Base-by-base conservation (phyloP, 148 eudicot species). In the Camellia granthamiana region DNA sequence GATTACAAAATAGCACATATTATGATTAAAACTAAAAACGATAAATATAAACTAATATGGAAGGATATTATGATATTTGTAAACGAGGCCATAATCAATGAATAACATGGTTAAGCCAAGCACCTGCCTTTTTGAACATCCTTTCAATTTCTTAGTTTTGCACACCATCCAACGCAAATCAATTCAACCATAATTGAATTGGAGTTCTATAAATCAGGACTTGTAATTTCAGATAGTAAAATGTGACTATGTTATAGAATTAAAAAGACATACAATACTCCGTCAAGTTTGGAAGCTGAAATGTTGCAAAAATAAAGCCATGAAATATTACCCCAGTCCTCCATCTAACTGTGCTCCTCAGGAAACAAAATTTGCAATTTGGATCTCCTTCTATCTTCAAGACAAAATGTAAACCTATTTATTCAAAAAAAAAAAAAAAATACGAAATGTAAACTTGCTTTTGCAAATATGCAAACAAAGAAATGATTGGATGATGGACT, bases 251-350 rank as follows among this genome's bases (percentile, higher is more conserved):
- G 6, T 7, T 43, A 74, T 7, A 41, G 46, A 47, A 75, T 15
- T 58, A 58, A 58, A 16, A 8, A 59, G 51, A n/a, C 23, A 75
- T 41, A 75, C 2, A 18, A 10, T 58, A 18, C 58, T 76, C 78
- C 68, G 7, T 11, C 18, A 41, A 66, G 44, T 66, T 74, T 7
- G 8, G 59, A 66, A 66, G 11, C 55, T 21, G 47, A 56, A 14
- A 55, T 4, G 67, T n/a, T 60, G 46, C 9, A 52, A 47, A 61
- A 46, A 7, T 30, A 70, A 46, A 60, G 60, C 60, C 74, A n/a
- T 23, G 47, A 61, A 78, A 21, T 71, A 71, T 71, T 79, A 79
- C 81, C 81, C 81, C 81, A 79, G 16, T 71, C 81, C 60, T 79
- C 81, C 81, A 79, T 79, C 23, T 71, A 43, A 16, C 44, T 49